Conservation (phyloP, 805 yeast genomes). For the Ogataea trehaloabstinens region DNA sequence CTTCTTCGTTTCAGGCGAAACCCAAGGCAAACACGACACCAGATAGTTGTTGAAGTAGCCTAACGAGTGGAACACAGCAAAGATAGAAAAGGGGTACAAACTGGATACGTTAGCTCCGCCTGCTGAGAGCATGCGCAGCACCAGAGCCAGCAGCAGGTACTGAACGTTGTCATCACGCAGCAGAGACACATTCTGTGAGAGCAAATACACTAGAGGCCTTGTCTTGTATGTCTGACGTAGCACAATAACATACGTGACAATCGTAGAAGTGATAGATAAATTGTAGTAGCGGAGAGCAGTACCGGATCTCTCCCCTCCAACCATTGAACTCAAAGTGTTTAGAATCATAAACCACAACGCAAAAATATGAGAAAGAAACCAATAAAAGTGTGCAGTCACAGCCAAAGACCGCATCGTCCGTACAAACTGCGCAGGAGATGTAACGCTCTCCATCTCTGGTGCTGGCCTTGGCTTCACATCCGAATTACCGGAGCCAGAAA, state of each 20-base stretch:
- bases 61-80: slow-evolving; percentile 62
- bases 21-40: slow-evolving; percentile 47
- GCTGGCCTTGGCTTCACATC: slow-evolving; percentile 1
- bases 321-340: slow-evolving; percentile 42
- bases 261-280: slow-evolving; percentile 46
- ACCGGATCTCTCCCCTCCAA: slow-evolving; percentile 30
- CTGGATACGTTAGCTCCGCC: slow-evolving; percentile 33
- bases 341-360: slow-evolving; percentile 42
- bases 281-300: slow-evolving; percentile 37
- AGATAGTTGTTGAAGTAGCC: slow-evolving; percentile 54
- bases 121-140: slow-evolving; percentile 33
- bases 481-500: neutral
- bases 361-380: slow-evolving; percentile 64
- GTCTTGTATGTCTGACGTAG: slow-evolving; percentile 56
- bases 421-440: neutral
- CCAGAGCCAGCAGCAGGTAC: slow-evolving; percentile 48
- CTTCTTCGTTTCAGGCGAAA: slow-evolving; percentile 25
- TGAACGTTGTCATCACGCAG: slow-evolving; percentile 60
- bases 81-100: slow-evolving; percentile 59
- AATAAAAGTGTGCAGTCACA: slow-evolving; percentile 60
- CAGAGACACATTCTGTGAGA: slow-evolving; percentile 28
- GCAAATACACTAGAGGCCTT: slow-evolving; percentile 29
- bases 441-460: neutral
- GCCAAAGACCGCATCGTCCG: slow-evolving; percentile 15
- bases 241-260: slow-evolving; percentile 62